Percentiles rank a stretch among this genome's conserved stretches.
phyloP scores from a whole-genome alignment of 2,329 filamentous ascomycete genomes.

The Intubia oerlemansii region DNA sequence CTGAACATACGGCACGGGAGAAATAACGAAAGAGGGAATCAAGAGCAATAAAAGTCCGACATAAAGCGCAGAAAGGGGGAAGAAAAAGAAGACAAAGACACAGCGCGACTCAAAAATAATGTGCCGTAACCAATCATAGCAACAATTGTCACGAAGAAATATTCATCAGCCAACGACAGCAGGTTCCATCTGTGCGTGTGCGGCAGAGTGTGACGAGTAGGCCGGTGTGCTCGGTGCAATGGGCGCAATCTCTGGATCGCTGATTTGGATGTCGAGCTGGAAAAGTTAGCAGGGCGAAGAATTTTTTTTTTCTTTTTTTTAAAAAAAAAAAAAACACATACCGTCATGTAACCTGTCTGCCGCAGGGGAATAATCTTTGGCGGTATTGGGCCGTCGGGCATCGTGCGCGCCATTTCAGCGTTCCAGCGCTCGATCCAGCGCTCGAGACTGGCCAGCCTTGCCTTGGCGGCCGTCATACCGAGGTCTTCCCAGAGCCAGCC shows the following conservation, averaged over 20 bases:
- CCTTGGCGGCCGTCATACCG: conserved; percentile 57
- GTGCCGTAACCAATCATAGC: too few species aligned
- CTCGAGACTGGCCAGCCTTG: conserved; percentile 48
- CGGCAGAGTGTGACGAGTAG: too few species aligned
- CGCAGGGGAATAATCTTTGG: conserved; percentile 10
- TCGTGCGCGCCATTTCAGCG: conserved; percentile 29
- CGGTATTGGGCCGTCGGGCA: conserved; percentile 6
- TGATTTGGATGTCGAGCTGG: conserved; percentile 10
- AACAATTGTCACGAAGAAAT: too few species aligned
- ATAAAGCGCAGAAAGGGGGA: too few species aligned
- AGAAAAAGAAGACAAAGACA: too few species aligned
- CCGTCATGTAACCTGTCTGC: conserved; percentile 10
- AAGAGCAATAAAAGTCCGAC: too few species aligned
- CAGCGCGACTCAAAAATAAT: too few species aligned
- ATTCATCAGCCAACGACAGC: too few species aligned
- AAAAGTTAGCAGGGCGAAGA: neutral
- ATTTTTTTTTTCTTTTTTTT: too few species aligned
- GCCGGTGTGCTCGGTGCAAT: conserved; percentile 8
- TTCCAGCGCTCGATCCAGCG: conserved; percentile 81
- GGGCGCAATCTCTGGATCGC: conserved; percentile 9
- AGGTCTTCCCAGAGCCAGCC: conserved; percentile 92
- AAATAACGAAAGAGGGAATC: too few species aligned
- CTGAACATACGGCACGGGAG: too few species aligned
- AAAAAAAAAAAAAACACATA: conserved; percentile 1
- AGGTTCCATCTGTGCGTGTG: too few species aligned